Conservation (phyloP, 164 flowering plant species). For the Protea cynaroides region DNA sequence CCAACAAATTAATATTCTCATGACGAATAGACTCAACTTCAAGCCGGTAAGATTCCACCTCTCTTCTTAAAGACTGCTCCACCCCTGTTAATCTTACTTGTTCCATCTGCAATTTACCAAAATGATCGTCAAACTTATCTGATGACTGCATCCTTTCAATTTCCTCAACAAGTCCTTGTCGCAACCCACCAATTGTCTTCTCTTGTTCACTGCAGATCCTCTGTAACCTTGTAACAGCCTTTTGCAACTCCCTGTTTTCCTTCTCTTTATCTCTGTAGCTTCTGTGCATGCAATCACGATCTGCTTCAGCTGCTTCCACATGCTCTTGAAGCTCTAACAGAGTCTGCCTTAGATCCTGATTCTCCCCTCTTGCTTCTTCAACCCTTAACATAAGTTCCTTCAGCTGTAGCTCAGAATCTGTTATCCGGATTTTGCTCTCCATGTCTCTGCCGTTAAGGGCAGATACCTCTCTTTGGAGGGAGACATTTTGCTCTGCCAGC, state of each 20-base stretch:
- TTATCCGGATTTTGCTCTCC: constrained; percentile 37
- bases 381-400: constrained; percentile 36
- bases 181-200: constrained; percentile 67
- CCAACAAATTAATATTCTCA: constrained; percentile 65
- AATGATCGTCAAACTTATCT: constrained; percentile 37
- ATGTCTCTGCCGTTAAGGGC: constrained; percentile 49
- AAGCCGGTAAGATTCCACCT: constrained; percentile 55
- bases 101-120: constrained; percentile 53
- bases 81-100: constrained; percentile 72
- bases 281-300: constrained; percentile 42
- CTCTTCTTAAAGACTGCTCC: constrained; percentile 72
- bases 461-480: constrained; percentile 82
- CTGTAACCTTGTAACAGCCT: constrained; percentile 50
- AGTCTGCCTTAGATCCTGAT: constrained; percentile 33
- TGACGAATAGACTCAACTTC: constrained; percentile 74
- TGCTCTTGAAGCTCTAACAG: constrained; percentile 44
- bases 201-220: constrained; percentile 83
- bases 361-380: constrained; percentile 41
- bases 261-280: constrained; percentile 60
- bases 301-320: constrained; percentile 40
- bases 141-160: constrained; percentile 29
- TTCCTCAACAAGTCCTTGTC: constrained; percentile 49
- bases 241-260: constrained; percentile 76
- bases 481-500: constrained; percentile 93
- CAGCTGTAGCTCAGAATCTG: constrained; percentile 41